Conservation (phyloP, 805 yeast genomes). For the Yamadazyma nakazawae region DNA sequence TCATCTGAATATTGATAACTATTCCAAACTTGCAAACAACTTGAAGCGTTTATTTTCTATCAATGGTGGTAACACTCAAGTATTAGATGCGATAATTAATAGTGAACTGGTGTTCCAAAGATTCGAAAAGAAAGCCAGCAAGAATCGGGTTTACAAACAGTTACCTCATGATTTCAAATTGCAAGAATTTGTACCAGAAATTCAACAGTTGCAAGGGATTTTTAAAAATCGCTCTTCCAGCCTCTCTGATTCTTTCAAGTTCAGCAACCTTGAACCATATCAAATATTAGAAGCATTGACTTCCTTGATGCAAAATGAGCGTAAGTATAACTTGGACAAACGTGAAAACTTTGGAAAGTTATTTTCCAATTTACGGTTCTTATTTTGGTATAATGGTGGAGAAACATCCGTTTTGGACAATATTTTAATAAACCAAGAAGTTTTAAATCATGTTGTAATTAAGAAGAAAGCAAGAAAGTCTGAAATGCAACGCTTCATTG, state of each 20-base stretch:
- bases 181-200: slow-evolving; percentile 32
- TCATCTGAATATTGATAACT: slow-evolving; percentile 5
- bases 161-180: slow-evolving; percentile 32
- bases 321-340: slow-evolving; percentile 16
- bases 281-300: slow-evolving; percentile 9
- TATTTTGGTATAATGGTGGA: slow-evolving; percentile 33
- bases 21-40: slow-evolving; percentile 7
- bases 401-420: slow-evolving; percentile 35
- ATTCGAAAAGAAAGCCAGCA: slow-evolving; percentile 26
- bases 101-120: slow-evolving; percentile 47
- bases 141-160: slow-evolving; percentile 20
- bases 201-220: slow-evolving; percentile 19
- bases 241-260: slow-evolving; percentile 12
- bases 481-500: slow-evolving; percentile 5
- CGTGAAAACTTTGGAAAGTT: slow-evolving; percentile 25
- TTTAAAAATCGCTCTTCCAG: neutral
- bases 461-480: slow-evolving; percentile 5
- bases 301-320: slow-evolving; percentile 15
- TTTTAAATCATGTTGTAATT: slow-evolving; percentile 24
- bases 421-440: slow-evolving; percentile 26
- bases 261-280: slow-evolving; percentile 11
- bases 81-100: slow-evolving; percentile 54
- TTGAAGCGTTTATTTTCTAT: slow-evolving; percentile 41
- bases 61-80: slow-evolving; percentile 58
- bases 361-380: slow-evolving; percentile 24